Base-by-base conservation (phyloP, 306 rosid genomes). In the Delonix regia region DNA sequence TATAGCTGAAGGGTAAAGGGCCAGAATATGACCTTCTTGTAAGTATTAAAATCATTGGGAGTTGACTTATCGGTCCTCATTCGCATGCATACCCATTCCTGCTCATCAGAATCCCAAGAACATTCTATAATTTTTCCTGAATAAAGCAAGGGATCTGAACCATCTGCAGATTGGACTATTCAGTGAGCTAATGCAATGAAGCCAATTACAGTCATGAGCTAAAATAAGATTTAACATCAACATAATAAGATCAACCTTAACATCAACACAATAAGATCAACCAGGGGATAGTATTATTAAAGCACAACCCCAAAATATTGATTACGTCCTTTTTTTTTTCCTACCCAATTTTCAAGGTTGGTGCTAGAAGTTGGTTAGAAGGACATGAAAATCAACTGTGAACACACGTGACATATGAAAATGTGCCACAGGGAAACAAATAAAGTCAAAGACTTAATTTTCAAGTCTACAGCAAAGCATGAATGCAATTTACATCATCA, bases 111-210 rank as follows among this genome's bases (percentile, higher is more conserved):
- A 79, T 81, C 85, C 90, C 91, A 93, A 19, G 89, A 82, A 76
- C 99, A 96, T 89, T 96, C 98, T 8, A 93, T 86, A 75, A 96
- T 93, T 84, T 96, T 93, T 68, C 98, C 97, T 0, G 96, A 85
- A 88, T 86, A 88, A 49, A 76, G 45, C 8, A 91, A 73, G 45
- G 96, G 94, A 24, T 93, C 98, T 56, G 85, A 52, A 51, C 86
- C 98, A 82, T 91, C 98, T 96, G 98, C 87, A 80, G 47, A 69
- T 57, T 74, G 69, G 49, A 28, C 48, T 7, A 61, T 63, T 34
- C 36, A 48, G 75, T 59, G 52, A 79, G 82, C 59, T 74, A 76
- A 77, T 27, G n/a, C 74, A 80, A 73, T 55, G 15, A 53, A 51
- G 57, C 57, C 36, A 76, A 45, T 57, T 14, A 39, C 48, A 69